These are phyloP conservation scores for Hypoxylon sp. DNA, from an alignment of 2,329 filamentous ascomycete species.

Conservation along the genomic window DNA sequence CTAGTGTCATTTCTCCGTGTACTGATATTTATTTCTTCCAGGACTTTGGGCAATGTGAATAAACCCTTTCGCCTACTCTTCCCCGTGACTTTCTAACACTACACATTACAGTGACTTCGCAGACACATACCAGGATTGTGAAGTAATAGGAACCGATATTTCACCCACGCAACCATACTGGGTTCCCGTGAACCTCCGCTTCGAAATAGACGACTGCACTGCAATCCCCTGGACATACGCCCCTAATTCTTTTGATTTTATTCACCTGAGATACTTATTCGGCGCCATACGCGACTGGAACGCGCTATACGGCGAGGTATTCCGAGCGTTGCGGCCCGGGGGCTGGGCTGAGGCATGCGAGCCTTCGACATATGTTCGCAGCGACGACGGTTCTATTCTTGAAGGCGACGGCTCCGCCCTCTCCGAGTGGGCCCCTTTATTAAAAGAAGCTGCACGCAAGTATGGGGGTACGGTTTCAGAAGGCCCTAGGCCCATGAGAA, in stretches of 20 bases:
- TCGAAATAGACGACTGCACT: constrained; percentile 46
- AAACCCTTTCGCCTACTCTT: not conserved
- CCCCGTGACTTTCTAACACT: not conserved
- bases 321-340: constrained; percentile 31
- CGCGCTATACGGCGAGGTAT: constrained; percentile 40
- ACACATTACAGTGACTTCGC: constrained; percentile 38
- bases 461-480: constrained; percentile 5
- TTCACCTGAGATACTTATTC: constrained; percentile 45
- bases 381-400: constrained; percentile 31
- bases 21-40: constrained; percentile 2
- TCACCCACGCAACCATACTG: constrained; percentile 46
- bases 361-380: constrained; percentile 26
- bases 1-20: not conserved
- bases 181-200: constrained; percentile 42
- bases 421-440: constrained; percentile 13
- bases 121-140: constrained; percentile 36
- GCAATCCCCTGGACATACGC: constrained; percentile 37
- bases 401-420: constrained; percentile 30
- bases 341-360: constrained; percentile 44
- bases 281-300: constrained; percentile 45
- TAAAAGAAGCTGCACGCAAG: constrained; percentile 14
- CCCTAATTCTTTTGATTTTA: constrained; percentile 40
- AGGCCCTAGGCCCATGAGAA: constrained; percentile 12
- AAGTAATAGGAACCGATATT: constrained; percentile 50
- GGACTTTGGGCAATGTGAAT: constrained; percentile 43